phyloP scores from a whole-genome alignment of 768 basidiomycete genomes.

The Mycena capillaripes region DNA sequence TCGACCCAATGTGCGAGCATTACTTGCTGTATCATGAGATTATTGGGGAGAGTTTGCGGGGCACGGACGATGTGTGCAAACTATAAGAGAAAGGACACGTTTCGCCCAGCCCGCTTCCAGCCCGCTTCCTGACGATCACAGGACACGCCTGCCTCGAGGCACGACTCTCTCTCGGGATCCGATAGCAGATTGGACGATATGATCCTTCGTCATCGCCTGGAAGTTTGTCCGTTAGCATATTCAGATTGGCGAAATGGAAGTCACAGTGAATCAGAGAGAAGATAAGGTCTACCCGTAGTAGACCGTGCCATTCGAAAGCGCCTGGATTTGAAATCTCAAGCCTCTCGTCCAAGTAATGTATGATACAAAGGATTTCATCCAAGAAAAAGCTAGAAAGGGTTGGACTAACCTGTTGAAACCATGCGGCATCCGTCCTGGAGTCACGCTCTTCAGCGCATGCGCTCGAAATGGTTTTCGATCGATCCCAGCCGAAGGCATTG shows the following conservation, averaged over 20 bases:
- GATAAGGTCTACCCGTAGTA: slow-evolving; percentile 33
- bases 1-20: not conserved
- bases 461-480: no score
- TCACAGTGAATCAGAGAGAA: slow-evolving; percentile 36
- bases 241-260: slow-evolving; percentile 13
- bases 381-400: not conserved
- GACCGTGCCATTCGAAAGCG: slow-evolving; percentile 37
- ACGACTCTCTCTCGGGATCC: slow-evolving; percentile 23
- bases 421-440: not conserved
- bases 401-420: slow-evolving; percentile 2
- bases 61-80: not conserved
- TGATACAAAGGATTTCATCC: slow-evolving; percentile 36
- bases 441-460: no score
- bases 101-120: slow-evolving; percentile 22
- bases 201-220: slow-evolving; percentile 27
- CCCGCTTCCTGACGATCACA: slow-evolving; percentile 32
- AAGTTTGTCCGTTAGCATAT: slow-evolving; percentile 4
- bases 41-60: not conserved
- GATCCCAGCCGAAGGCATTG: no score
- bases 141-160: slow-evolving; percentile 35
- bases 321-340: slow-evolving; percentile 13
- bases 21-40: slow-evolving; percentile 14
- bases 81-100: slow-evolving; percentile 28
- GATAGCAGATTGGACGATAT: slow-evolving; percentile 27
- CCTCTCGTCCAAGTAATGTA: slow-evolving; percentile 32